Conservation (phyloP, 768 basidiomycete genomes). For the Mycena indigotica region DNA sequence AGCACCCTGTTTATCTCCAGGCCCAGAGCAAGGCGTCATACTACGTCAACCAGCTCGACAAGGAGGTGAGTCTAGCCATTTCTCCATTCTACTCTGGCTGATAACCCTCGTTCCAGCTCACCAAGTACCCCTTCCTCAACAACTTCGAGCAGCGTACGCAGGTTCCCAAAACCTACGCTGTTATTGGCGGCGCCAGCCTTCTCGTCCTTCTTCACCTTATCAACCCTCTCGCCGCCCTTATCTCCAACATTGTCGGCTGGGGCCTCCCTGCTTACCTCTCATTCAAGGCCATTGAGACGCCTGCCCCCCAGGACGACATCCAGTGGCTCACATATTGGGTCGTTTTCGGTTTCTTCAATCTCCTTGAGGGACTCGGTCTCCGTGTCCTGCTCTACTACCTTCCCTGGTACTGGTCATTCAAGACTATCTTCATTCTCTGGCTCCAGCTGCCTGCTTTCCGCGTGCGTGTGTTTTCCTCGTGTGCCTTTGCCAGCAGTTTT, state of each 20-base stretch:
- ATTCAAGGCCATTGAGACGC: slow-evolving; percentile 89
- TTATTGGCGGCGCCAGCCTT: slow-evolving; percentile 69
- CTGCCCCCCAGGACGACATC: slow-evolving; percentile 80
- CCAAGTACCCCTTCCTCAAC: slow-evolving; percentile 85
- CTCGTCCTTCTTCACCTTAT: slow-evolving; percentile 76
- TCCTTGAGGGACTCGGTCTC: slow-evolving; percentile 84
- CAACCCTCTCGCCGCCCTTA: slow-evolving; percentile 89
- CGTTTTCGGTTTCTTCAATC: slow-evolving; percentile 92
- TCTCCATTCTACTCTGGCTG: slow-evolving; percentile 4
- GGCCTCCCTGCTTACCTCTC: slow-evolving; percentile 93
- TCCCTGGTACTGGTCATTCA: slow-evolving; percentile 94
- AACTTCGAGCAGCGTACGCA: slow-evolving; percentile 87
- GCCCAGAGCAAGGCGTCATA: slow-evolving; percentile 80
- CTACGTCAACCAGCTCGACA: slow-evolving; percentile 90
- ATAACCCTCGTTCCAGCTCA: slow-evolving; percentile 48
- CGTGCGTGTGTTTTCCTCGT: slow-evolving; percentile 51
- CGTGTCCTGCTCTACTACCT: slow-evolving; percentile 87
- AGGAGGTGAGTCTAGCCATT: slow-evolving; percentile 68
- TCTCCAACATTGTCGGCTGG: slow-evolving; percentile 96
- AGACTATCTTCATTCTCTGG: slow-evolving; percentile 90
- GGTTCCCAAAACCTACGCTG: slow-evolving; percentile 89
- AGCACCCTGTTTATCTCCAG: slow-evolving; percentile 85
- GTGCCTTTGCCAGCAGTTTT: slow-evolving; percentile 21
- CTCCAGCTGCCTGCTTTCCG: slow-evolving; percentile 84
- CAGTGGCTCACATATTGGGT: slow-evolving; percentile 99